These are phyloP conservation scores for Pholiota adiposa DNA, from an alignment of 1,284 basidiomycete genomes.

Conservation along the genomic window DNA sequence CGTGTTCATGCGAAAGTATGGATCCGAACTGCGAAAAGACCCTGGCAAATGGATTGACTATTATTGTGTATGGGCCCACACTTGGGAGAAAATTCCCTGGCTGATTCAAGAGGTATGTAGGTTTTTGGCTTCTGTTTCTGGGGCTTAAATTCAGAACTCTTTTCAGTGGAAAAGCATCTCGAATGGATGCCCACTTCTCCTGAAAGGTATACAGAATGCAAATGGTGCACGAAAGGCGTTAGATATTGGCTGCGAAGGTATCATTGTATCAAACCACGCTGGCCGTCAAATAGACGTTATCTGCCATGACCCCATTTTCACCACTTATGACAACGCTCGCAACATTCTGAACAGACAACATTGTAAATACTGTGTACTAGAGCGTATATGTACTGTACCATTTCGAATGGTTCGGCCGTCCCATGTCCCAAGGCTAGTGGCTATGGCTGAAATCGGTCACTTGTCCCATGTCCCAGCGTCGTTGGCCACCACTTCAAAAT, in stretches of 20 bases:
- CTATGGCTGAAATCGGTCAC: no score
- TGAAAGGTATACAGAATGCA: conserved; percentile 56
- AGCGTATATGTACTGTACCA: no score
- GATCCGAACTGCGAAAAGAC: conserved; percentile 47
- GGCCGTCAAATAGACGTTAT: conserved; percentile 63
- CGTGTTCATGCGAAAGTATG: conserved; percentile 55
- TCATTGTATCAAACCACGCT: conserved; percentile 65
- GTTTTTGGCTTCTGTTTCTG: no score
- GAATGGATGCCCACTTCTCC: conserved; percentile 56
- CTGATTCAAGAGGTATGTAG: conserved; percentile 28
- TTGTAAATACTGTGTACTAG: no score
- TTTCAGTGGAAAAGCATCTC: conserved; percentile 60
- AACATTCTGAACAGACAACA: no score
- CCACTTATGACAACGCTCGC: no score
- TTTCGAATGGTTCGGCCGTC: no score
- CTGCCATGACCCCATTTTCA: no score
- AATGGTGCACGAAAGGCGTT: conserved; percentile 54
- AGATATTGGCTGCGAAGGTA: conserved; percentile 58
- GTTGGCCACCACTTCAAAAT: no score
- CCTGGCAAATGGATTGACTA: conserved; percentile 61
- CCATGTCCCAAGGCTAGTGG: no score
- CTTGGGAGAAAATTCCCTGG: conserved; percentile 61
- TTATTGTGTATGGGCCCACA: conserved; percentile 55
- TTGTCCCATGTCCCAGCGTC: no score
- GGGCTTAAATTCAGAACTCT: no score